Conservation (phyloP, 164 flowering plant genomes). For the Vitis riparia region DNA sequence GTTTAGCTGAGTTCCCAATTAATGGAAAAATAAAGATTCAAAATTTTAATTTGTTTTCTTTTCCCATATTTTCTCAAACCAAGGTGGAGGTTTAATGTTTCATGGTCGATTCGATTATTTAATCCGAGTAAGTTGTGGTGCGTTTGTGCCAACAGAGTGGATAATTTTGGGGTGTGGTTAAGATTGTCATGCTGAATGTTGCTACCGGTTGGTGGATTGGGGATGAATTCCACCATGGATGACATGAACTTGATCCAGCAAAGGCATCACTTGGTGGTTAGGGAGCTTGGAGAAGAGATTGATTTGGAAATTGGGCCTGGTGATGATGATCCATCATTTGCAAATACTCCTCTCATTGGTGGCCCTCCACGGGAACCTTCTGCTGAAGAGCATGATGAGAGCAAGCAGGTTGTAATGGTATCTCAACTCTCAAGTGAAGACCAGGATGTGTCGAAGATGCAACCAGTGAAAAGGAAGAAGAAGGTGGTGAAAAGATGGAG, state of each 20-base stretch:
- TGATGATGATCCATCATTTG: slow-evolving; percentile 86
- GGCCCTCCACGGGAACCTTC: slow-evolving; percentile 64
- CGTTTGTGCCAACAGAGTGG: not conserved
- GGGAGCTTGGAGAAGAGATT: slow-evolving; percentile 89
- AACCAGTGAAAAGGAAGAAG: slow-evolving; percentile 78
- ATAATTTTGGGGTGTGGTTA: slow-evolving; percentile 6
- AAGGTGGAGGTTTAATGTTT: not conserved
- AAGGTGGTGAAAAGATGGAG: slow-evolving; percentile 99
- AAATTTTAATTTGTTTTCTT: not conserved
- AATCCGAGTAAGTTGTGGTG: not conserved
- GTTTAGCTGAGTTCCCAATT: not conserved
- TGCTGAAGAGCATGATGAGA: slow-evolving; percentile 70
- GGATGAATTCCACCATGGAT: slow-evolving; percentile 86
- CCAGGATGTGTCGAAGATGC: slow-evolving; percentile 62
- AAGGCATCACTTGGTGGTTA: slow-evolving; percentile 84
- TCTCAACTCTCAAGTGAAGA: slow-evolving; percentile 64
- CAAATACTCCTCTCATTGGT: slow-evolving; percentile 56
- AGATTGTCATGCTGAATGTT: slow-evolving; percentile 76
- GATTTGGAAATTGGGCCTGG: slow-evolving; percentile 96
- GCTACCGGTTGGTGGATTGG: slow-evolving; percentile 51
- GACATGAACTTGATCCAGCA: slow-evolving; percentile 90
- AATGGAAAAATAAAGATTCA: not conserved
- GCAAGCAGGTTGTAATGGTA: slow-evolving; percentile 61
- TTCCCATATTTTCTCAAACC: not conserved
- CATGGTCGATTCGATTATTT: not conserved